A percentile compares a stretch with the other conserved stretches of the same genome.
These are phyloP conservation scores for Pleurotus platypus DNA, from an alignment of 768 basidiomycete species.

Conservation along the genomic window DNA sequence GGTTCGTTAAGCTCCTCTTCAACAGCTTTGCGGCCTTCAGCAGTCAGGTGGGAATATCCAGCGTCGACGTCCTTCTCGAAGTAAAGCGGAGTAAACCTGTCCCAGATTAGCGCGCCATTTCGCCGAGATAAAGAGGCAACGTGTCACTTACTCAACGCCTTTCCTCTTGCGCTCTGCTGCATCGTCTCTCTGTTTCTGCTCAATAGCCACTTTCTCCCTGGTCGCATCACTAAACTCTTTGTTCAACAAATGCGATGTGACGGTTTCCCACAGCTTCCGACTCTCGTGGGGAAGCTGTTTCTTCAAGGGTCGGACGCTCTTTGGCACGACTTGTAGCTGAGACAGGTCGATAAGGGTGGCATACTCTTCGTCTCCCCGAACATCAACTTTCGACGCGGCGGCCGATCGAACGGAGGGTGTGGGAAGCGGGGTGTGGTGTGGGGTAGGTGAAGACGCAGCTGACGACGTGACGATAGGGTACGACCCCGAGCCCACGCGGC, in stretches of 20 bases:
- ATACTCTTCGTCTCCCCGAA: conserved; percentile 50
- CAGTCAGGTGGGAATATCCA: conserved; percentile 68
- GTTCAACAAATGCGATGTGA: conserved; percentile 67
- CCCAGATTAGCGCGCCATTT: conserved; percentile 2
- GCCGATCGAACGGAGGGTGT: conserved; percentile 29
- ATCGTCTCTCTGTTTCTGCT: conserved; percentile 89
- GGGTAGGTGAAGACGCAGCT: conserved; percentile 43
- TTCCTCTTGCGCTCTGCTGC: conserved; percentile 84
- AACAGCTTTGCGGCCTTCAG: conserved; percentile 65
- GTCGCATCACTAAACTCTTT: conserved; percentile 94
- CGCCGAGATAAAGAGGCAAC: conserved; percentile 5
- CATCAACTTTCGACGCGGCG: conserved; percentile 41
- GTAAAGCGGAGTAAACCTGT: conserved; percentile 69
- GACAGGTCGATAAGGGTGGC: conserved; percentile 74
- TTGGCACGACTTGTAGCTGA: conserved; percentile 69
- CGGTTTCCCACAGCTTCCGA: conserved; percentile 80
- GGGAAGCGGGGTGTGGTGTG: conserved; percentile 41
- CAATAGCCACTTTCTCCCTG: conserved; percentile 85
- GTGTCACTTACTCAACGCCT: conserved; percentile 66
- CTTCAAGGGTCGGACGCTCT: conserved; percentile 77
- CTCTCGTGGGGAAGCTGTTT: conserved; percentile 82
- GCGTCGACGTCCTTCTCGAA: conserved; percentile 68
- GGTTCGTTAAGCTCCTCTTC: conserved; percentile 64
- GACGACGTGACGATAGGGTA: conserved; percentile 37
- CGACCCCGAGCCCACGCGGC: conserved; percentile 47